Percentiles rank a stretch among this genome's conserved stretches.
These are phyloP conservation scores for Fusarium sp. DNA, from an alignment of 2,329 filamentous ascomycete species.

Conservation along the genomic window DNA sequence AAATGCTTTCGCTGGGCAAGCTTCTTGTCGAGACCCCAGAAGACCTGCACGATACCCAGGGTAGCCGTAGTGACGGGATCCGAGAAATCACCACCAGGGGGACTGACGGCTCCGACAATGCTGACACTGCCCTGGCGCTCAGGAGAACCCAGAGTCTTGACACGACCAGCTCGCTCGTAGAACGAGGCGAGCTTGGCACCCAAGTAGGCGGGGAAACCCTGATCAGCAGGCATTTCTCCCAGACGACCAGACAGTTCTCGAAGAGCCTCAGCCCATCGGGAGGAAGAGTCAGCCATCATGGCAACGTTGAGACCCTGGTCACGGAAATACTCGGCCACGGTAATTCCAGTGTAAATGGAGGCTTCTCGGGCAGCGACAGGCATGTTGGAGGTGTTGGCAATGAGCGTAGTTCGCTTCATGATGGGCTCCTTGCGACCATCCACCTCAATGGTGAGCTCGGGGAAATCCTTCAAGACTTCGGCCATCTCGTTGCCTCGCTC, in stretches of 20 bases:
- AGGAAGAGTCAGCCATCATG: conserved; percentile 99
- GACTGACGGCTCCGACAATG: conserved; percentile 97
- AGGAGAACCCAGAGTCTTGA: conserved; percentile 87
- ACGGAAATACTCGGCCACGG: conserved; percentile 95
- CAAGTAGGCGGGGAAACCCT: conserved; percentile 98
- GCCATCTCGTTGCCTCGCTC: conserved; percentile 99
- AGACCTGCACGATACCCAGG: conserved; percentile 97
- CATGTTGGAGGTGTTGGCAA: conserved; percentile 99
- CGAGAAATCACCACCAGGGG: conserved; percentile 98
- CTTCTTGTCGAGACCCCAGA: conserved; percentile 99
- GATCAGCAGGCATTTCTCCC: conserved; percentile 99
- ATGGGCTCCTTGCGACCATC: conserved; percentile 97
- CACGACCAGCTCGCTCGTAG: conserved; percentile 97
- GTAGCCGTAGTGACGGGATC: conserved; percentile 96
- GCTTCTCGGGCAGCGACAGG: conserved; percentile 97
- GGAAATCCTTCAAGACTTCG: conserved; percentile 99
- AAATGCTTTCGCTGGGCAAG: conserved; percentile 99
- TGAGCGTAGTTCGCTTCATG: conserved; percentile 99
- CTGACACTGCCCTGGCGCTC: conserved; percentile 92
- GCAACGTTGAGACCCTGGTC: conserved; percentile 97
- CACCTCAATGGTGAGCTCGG: conserved; percentile 94
- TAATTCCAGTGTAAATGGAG: conserved; percentile 98
- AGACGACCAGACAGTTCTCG: conserved; percentile 99
- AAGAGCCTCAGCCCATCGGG: conserved; percentile 97
- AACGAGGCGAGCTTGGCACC: conserved; percentile 97